Percentiles rank a stretch among this genome's conserved stretches.
Evolutionary conservation across 306 rosid genomes (phyloP).

Genomic region (Sphenostylis stenocarpa): DNA sequence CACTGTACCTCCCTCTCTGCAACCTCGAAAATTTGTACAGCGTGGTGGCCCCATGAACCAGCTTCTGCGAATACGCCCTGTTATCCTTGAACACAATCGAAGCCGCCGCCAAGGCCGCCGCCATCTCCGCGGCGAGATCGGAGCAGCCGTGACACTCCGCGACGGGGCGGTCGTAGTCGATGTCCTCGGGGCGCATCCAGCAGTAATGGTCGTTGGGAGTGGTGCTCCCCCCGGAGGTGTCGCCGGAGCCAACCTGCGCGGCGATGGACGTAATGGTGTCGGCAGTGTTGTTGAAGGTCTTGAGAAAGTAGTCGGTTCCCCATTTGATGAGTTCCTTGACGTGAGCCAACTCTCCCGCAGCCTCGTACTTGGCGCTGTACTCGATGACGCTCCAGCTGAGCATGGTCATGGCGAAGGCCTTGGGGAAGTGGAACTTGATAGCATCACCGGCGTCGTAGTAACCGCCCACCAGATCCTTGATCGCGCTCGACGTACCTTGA

Average conservation of each 20-base stretch:
- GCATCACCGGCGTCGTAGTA: conserved; percentile 86
- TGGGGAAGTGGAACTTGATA: conserved; percentile 74
- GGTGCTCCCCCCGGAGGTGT: conserved; percentile 62
- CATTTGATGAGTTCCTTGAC: conserved; percentile 76
- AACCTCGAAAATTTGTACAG: conserved; percentile 52
- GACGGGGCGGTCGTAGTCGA: conserved; percentile 58
- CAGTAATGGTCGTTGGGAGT: conserved; percentile 74
- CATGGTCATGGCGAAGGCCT: conserved; percentile 74
- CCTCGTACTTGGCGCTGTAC: conserved; percentile 79
- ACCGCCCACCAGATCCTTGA: conserved; percentile 73
- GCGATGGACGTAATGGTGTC: conserved; percentile 43
- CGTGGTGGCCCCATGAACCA: conserved; percentile 67
- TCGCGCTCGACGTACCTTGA: background rate
- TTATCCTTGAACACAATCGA: conserved; percentile 78
- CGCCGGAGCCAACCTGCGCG: conserved; percentile 59
- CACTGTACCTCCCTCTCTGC: conserved; percentile 55
- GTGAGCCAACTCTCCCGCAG: conserved; percentile 71
- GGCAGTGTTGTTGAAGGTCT: conserved; percentile 71
- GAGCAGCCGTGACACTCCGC: conserved; percentile 39
- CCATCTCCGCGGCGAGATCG: conserved; percentile 75
- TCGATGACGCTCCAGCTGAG: conserved; percentile 88
- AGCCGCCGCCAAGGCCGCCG: conserved; percentile 73
- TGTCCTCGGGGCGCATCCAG: conserved; percentile 81
- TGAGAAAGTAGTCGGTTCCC: conserved; percentile 79
- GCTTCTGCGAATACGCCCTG: conserved; percentile 73